Percentiles rank a stretch among this genome's conserved stretches.
phyloP scores from a whole-genome alignment of 257 asterid species.

The Agastache rugosa region DNA sequence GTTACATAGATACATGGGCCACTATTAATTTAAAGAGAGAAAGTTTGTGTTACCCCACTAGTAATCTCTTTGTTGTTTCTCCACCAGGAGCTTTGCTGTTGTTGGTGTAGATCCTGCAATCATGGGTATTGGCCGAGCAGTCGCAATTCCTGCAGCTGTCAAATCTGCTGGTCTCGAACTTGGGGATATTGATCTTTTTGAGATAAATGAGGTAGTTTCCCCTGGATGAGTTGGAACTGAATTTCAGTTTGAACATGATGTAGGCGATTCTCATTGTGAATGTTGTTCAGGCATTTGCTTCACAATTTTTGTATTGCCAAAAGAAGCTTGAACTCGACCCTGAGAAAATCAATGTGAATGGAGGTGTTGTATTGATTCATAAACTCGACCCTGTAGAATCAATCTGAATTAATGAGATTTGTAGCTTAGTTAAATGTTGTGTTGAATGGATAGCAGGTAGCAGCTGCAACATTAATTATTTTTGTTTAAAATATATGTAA shows the following conservation, averaged over 20 bases:
- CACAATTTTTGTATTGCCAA: conserved; percentile 90
- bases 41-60: conserved; percentile 11
- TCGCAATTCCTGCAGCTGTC: conserved; percentile 98
- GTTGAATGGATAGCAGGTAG: too few species aligned
- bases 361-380: too few species aligned
- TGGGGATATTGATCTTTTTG: conserved; percentile 90
- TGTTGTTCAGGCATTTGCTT: conserved; percentile 84
- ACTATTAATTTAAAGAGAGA: conserved; percentile 2
- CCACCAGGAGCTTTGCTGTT: conserved; percentile 84
- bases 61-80: conserved; percentile 22
- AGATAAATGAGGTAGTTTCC: conserved; percentile 83
- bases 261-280: conserved; percentile 18
- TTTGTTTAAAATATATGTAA: too few species aligned
- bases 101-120: conserved; percentile 99
- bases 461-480: too few species aligned
- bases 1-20: background rate
- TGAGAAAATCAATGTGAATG: conserved; percentile 94
- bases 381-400: too few species aligned
- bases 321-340: conserved; percentile 96
- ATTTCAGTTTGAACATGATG: conserved; percentile 2
- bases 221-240: background rate
- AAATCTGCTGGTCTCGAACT: conserved; percentile 96
- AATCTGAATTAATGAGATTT: too few species aligned
- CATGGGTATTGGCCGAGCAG: conserved; percentile 99
- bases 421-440: too few species aligned